These are phyloP conservation scores for Schoenoplectus triqueter DNA, from an alignment of 202 grass and related monocot species.

Conservation along the genomic window DNA sequence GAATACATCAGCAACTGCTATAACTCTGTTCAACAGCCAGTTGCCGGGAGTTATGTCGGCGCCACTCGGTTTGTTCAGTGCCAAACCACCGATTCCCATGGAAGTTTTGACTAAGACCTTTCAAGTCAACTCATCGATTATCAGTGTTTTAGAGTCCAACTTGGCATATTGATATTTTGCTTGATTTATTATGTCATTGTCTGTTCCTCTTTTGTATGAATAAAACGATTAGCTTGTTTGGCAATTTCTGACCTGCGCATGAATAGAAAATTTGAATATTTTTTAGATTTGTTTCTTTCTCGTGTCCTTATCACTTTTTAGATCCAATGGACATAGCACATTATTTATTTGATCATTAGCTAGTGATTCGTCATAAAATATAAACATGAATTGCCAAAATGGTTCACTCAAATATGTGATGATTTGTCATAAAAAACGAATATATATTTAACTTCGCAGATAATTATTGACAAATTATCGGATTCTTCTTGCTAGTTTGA, in stretches of 20 bases:
- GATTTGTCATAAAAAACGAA: no score
- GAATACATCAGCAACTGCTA: slow-evolving; percentile 35
- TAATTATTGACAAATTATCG: no score
- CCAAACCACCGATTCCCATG: slow-evolving; percentile 59
- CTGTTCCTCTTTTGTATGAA: slow-evolving; percentile 5
- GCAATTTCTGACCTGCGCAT: background rate
- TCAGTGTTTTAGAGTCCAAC: slow-evolving; percentile 64
- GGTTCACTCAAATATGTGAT: no score
- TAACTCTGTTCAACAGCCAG: slow-evolving; percentile 82
- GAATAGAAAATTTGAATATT: background rate
- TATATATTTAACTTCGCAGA: no score
- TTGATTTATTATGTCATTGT: background rate
- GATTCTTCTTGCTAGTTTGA: no score
- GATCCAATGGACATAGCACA: background rate
- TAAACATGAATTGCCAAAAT: no score
- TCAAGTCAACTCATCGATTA: slow-evolving; percentile 59
- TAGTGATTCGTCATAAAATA: background rate
- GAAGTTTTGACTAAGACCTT: slow-evolving; percentile 75
- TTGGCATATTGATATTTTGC: slow-evolving; percentile 37
- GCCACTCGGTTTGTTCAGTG: slow-evolving; percentile 51
- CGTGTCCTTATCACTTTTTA: background rate
- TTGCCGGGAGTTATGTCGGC: slow-evolving; percentile 57
- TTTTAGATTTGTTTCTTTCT: background rate
- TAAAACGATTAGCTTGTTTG: background rate
- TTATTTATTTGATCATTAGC: background rate